Evolutionary conservation across 495 filamentous ascomycete species (phyloP), one percentile per base, ranked within the genome.

Genomic region (Pseudotulostoma volvatum): DNA sequence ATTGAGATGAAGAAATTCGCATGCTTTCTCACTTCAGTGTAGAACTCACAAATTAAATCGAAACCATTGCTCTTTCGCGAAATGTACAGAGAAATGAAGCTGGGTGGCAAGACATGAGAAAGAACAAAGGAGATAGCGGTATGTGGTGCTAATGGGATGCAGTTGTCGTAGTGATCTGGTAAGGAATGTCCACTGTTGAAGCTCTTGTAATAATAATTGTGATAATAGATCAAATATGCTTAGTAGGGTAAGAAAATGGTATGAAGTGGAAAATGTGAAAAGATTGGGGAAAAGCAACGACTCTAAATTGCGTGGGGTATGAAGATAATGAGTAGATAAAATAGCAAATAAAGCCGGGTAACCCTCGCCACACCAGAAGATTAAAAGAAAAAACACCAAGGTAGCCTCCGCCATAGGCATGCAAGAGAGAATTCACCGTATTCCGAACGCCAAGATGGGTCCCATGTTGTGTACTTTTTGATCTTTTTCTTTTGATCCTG

Each of bases 231-330:
- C 11, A 11, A 28, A 5, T 5, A 28, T 5, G 5, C 23, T 28
- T 28, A 39, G 36, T 39, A 28, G 33, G 31, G 33, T 32, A 31
- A 46, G 40, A 20, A 33, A 31, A 25, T 25, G 23, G 23, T 28
- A 28, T 28, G 23, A 28, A 5, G 23, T 11, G 23, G 5, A 28
- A 28, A 28, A 36, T 41, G 37, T 28, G 40, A 44, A 40, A 39
- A 44, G 48, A 46, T 23, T 30, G 47, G 44, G 42, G 23, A 18
- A 15, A 28, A 36, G 15, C 15, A 8, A 21, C 14, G n/a, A 7
- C n/a, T 18, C 8, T 31, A 35, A 20, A 36, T 25, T 41, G 13
- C 23, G 11, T 28, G 11, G 23, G 23, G 23, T 28, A 28, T 28
- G 23, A 5, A 28, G 23, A 28, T 28, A 28, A 28, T 17, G 35